Conservation (phyloP, 768 basidiomycete species). For the Suillus clintonianus region DNA sequence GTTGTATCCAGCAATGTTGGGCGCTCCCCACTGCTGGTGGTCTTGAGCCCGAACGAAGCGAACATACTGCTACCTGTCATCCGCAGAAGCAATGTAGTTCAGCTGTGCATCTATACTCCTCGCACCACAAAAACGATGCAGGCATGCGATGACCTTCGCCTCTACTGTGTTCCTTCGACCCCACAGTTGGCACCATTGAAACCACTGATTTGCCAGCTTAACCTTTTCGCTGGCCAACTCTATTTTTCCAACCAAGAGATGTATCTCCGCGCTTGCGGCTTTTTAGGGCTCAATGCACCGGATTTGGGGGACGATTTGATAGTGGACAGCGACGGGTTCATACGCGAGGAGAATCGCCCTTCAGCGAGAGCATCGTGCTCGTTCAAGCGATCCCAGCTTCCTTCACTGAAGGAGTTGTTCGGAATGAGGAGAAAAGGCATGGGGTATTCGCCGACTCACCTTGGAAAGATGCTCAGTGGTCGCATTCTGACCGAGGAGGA, state of each 20-base stretch:
- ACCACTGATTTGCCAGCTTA: slow-evolving; percentile 22
- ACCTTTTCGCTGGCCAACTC: slow-evolving; percentile 35
- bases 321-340: slow-evolving; percentile 21
- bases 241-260: slow-evolving; percentile 28
- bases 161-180: slow-evolving; percentile 11
- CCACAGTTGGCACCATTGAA: background rate
- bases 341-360: slow-evolving; percentile 17
- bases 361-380: background rate
- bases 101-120: slow-evolving; percentile 46
- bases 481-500: slow-evolving; percentile 27
- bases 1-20: slow-evolving; percentile 16
- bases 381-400: slow-evolving; percentile 15
- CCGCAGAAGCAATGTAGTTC: slow-evolving; percentile 29
- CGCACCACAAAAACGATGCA: slow-evolving; percentile 34
- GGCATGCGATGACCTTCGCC: slow-evolving; percentile 36
- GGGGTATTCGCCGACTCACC: slow-evolving; percentile 37
- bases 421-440: slow-evolving; percentile 41
- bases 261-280: slow-evolving; percentile 27
- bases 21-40: slow-evolving; percentile 30
- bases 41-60: slow-evolving; percentile 45
- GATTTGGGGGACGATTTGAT: slow-evolving; percentile 13
- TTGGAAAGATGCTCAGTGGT: slow-evolving; percentile 40
- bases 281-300: slow-evolving; percentile 25
- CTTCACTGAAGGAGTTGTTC: slow-evolving; percentile 34
- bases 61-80: slow-evolving; percentile 39